Base-by-base conservation (phyloP, 2,329 filamentous ascomycete genomes). In the Diaporthe citrichinensis region DNA sequence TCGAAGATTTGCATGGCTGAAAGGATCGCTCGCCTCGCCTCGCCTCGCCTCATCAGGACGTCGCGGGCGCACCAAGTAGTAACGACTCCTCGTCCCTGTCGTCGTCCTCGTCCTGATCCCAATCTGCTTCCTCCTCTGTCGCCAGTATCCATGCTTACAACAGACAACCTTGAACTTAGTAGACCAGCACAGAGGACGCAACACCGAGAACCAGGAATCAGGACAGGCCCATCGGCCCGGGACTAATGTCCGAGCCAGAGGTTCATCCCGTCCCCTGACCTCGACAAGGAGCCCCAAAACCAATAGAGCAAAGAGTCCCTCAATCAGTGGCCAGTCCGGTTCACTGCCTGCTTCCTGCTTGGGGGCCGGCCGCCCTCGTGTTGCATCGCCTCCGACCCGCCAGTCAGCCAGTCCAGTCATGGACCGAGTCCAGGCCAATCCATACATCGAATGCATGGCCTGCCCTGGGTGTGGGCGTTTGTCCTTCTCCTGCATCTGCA, bases 401-500 rank as follows among this genome's bases (percentile, higher is more conserved):
- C 41, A 49, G 61, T 28, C 61, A 31, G 61, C 39, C 41, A 65
- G 23, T 39, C 17, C n/a, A 49, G 65, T 55, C 34, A 39, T 41
- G 65, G 49, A n/a, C 65, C 49, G 34, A 69, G 65, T 69, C 65
- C 65, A 68, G 65, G 28, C 62, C 62, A 51, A n/a, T 51, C 62
- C 44, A 68, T 31, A 31, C 14, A 20, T 31, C 17, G 25, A 17
- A 31, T 65, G 61, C 57, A 34, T 39, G 17, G 41, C 61, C 44
- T 34, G 61, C 41, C 28, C 44, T 67, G 41, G 41, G 23, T 41
- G 49, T 23, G 65, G 65, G 65, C 49, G 49, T 10, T 53, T 20
- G 20, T 68, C 31, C 23, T 36, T 14, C 20, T 69, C 15, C 23
- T 55, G 46, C 49, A 23, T 9, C 10, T 69, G 65, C 34, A 69